phyloP scores from a whole-genome alignment of 352 stramenopile genomes.

The Ophiocytium majus region DNA sequence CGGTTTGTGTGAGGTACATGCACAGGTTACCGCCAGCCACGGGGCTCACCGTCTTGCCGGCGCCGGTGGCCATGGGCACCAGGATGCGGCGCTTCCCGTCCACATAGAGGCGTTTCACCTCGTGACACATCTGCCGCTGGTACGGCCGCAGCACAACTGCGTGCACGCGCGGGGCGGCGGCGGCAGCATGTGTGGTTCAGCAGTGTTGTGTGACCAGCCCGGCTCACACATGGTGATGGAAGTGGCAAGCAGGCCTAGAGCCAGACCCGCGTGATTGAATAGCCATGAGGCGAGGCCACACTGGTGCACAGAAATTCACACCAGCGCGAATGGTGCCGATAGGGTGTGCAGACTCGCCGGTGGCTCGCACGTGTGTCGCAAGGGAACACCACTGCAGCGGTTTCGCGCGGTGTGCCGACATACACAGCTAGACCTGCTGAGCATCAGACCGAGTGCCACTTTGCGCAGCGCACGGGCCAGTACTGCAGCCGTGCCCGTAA shows the following conservation, averaged over 20 bases:
- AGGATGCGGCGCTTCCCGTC: conserved; percentile 38
- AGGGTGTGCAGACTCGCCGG: no score
- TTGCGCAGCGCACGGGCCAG: no score
- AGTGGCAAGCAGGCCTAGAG: background rate
- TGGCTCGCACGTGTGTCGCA: no score
- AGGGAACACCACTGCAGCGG: no score
- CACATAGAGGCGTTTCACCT: conserved; percentile 30
- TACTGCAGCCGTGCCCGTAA: no score
- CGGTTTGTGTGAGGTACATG: background rate
- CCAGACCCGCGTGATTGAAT: no score
- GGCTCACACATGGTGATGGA: background rate
- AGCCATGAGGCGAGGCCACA: no score
- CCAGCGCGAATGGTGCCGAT: background rate
- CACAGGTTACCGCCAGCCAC: background rate
- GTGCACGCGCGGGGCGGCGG: no score
- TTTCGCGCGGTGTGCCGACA: no score
- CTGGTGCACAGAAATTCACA: background rate
- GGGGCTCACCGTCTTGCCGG: conserved; percentile 46
- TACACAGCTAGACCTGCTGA: no score
- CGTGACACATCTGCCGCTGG: conserved; percentile 29
- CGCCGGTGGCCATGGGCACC: conserved; percentile 46
- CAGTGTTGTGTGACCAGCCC: background rate
- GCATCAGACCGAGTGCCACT: no score
- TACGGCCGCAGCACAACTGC: conserved; percentile 41
- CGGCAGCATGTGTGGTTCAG: background rate